Conservation (phyloP, 2,329 filamentous ascomycete species). For the Immersiporthe knoxdaviesiana region DNA sequence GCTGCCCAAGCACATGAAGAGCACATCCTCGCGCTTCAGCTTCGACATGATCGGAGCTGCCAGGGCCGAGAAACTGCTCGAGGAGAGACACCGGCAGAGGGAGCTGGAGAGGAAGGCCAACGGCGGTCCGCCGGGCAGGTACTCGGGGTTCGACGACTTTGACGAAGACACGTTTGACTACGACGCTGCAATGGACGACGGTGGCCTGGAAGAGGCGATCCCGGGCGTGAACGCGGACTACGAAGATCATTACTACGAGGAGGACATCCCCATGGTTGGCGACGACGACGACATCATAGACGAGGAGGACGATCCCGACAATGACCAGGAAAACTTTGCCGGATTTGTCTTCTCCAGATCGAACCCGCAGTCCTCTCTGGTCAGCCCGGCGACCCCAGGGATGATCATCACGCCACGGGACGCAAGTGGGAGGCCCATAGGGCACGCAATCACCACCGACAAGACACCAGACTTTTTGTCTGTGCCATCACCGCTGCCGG, state of each 20-base stretch:
- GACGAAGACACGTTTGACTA: constrained; percentile 65
- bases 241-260: constrained; percentile 45
- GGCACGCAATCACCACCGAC: constrained; percentile 58
- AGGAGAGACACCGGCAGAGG: constrained; percentile 72
- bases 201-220: constrained; percentile 68
- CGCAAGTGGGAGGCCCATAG: constrained; percentile 57
- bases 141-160: constrained; percentile 64
- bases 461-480: constrained; percentile 38
- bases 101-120: constrained; percentile 62
- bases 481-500: constrained; percentile 28
- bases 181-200: constrained; percentile 67
- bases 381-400: constrained; percentile 53
- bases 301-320: constrained; percentile 49
- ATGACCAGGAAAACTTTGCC: constrained; percentile 64
- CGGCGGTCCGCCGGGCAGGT: constrained; percentile 42
- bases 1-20: constrained; percentile 69
- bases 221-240: constrained; percentile 58
- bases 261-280: constrained; percentile 28
- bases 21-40: constrained; percentile 78
- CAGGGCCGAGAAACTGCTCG: constrained; percentile 68
- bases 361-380: constrained; percentile 52
- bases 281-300: constrained; percentile 31
- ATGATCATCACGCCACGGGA: constrained; percentile 59
- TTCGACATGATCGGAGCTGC: constrained; percentile 78
- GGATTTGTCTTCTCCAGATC: constrained; percentile 63